phyloP scores from a whole-genome alignment of 192 early-diverging fungal species.

The Coemansia sp. region DNA sequence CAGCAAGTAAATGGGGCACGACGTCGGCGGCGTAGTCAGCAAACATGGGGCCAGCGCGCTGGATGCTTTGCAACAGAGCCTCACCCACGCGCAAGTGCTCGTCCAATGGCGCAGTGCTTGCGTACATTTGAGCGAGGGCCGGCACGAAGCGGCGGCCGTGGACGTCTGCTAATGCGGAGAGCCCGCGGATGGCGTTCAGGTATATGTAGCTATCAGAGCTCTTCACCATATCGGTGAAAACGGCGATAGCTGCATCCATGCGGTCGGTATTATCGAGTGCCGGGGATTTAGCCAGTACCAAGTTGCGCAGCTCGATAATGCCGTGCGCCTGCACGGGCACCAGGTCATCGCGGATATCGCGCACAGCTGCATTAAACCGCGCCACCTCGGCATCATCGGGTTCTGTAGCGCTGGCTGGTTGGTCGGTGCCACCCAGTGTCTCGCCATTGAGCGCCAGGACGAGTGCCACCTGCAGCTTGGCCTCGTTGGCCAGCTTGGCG shows the following conservation, averaged over 20 bases:
- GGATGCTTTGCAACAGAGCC: conserved; percentile 82
- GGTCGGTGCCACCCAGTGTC: conserved; percentile 4
- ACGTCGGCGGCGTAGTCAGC: conserved; percentile 61
- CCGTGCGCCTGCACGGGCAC: conserved; percentile 90
- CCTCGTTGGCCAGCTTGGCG: conserved; percentile 6
- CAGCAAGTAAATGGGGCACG: conserved; percentile 30
- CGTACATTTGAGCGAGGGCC: conserved; percentile 71
- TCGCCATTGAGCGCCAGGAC: conserved; percentile 36
- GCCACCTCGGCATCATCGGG: conserved; percentile 44
- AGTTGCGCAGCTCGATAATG: conserved; percentile 73
- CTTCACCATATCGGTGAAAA: conserved; percentile 78
- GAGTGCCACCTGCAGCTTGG: conserved; percentile 24
- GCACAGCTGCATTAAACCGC: conserved; percentile 73
- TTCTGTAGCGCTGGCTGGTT: background rate
- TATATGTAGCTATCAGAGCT: conserved; percentile 91
- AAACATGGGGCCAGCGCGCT: conserved; percentile 77
- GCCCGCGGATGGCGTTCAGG: conserved; percentile 87
- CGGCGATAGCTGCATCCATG: conserved; percentile 65
- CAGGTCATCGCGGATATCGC: conserved; percentile 72
- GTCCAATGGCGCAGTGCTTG: conserved; percentile 55
- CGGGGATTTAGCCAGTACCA: conserved; percentile 74
- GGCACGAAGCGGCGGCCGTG: conserved; percentile 70
- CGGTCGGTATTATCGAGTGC: conserved; percentile 53
- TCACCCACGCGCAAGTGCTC: conserved; percentile 82
- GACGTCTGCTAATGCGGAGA: conserved; percentile 79